Percentiles rank a stretch among this genome's conserved stretches.
Conservation (phyloP, 2,329 filamentous ascomycete species). For the Graphilbum fragrans region DNA sequence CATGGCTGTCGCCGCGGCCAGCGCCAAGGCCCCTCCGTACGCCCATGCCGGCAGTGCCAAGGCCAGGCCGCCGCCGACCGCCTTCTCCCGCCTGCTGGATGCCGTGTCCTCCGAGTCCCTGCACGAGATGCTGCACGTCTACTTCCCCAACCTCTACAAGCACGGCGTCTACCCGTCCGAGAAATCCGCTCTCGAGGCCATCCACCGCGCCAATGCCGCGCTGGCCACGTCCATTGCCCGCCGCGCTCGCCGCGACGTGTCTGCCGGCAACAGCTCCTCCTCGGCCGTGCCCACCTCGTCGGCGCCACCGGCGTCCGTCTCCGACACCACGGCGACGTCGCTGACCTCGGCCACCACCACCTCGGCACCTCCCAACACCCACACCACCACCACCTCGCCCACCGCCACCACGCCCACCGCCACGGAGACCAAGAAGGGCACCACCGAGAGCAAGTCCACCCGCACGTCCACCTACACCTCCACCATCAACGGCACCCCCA, state of each 20-base stretch:
- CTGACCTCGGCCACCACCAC: constrained; percentile 6
- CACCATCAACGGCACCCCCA: constrained; percentile 31
- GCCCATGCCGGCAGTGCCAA: not conserved
- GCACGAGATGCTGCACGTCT: constrained; percentile 53
- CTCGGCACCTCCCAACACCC: constrained; percentile 4
- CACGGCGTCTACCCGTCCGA: constrained; percentile 58
- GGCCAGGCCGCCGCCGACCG: constrained; percentile 1
- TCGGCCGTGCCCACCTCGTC: constrained; percentile 2
- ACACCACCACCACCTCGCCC: constrained; percentile 2
- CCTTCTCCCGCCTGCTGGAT: constrained; percentile 11
- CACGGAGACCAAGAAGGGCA: not conserved
- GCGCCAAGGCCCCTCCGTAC: not conserved
- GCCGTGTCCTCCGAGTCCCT: constrained; percentile 26
- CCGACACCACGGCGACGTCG: constrained; percentile 8
- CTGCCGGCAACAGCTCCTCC: constrained; percentile 8
- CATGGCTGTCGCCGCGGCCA: not conserved
- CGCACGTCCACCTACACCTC: constrained; percentile 29
- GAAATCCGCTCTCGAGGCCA: constrained; percentile 47
- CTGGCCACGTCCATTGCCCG: constrained; percentile 52
- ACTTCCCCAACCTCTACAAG: constrained; percentile 50
- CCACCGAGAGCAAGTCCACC: constrained; percentile 3
- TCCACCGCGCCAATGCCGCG: constrained; percentile 47
- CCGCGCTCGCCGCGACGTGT: constrained; percentile 47
- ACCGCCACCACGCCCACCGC: not conserved
- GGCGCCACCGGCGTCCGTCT: not conserved